phyloP scores from a whole-genome alignment of 176 grass and related monocot species.

The Triticum timopheevii region DNA sequence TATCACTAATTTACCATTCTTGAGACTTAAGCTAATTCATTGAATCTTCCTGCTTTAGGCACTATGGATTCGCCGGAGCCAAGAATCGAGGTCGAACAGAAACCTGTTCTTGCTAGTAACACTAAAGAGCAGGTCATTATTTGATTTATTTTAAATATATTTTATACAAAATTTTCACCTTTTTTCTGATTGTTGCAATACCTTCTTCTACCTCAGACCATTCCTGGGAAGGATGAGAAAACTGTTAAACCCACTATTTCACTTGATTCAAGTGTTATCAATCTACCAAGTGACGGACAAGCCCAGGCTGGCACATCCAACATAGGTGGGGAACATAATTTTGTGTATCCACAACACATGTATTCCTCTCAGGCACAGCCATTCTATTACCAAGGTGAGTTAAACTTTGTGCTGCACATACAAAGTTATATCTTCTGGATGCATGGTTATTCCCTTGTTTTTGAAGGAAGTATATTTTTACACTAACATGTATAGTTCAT shows the following conservation, averaged over 20 bases:
- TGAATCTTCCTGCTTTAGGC: slow-evolving; percentile 31
- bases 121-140: slow-evolving; percentile 49
- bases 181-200: not conserved
- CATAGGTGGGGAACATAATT: slow-evolving; percentile 34
- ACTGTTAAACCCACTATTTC: slow-evolving; percentile 26
- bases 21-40: slow-evolving; percentile 12
- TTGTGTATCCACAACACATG: slow-evolving; percentile 37
- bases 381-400: slow-evolving; percentile 73
- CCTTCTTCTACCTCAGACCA: slow-evolving; percentile 21
- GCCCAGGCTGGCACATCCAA: slow-evolving; percentile 39
- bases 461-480: not conserved
- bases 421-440: not conserved
- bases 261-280: slow-evolving; percentile 34
- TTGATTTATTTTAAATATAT: not conserved
- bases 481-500: not conserved
- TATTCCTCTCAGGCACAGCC: slow-evolving; percentile 66
- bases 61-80: slow-evolving; percentile 46
- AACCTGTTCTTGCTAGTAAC: slow-evolving; percentile 30
- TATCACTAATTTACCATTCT: not conserved
- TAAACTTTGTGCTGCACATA: not conserved
- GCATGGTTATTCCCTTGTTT: not conserved
- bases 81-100: slow-evolving; percentile 39
- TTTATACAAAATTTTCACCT: not conserved
- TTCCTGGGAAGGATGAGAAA: slow-evolving; percentile 55
- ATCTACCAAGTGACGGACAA: slow-evolving; percentile 51